Evolutionary conservation across 2,329 filamentous ascomycete species (phyloP), one percentile per base, ranked within the genome.

Genomic region (Neofusicoccum cordaticola): DNA sequence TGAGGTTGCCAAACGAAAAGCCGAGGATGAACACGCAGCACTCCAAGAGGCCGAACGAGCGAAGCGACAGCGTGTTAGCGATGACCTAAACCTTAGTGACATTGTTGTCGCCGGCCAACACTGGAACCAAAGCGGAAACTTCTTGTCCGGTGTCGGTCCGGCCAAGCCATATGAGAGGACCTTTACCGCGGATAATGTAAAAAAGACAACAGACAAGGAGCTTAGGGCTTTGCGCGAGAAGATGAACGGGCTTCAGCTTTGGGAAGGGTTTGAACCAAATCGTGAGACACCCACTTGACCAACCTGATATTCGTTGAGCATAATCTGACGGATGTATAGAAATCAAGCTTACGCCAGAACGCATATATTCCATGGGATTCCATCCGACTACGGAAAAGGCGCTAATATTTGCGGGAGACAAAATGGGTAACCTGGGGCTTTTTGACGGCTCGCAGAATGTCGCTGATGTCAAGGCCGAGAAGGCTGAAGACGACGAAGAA

Each of bases 381-480:
- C 95, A 99, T 71, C 95, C 95, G 0, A 93, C 88, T 0, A 83
- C 88, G 65, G 88, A 93, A 2, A 98, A 98, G 71, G 88, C 93
- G 0, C 82, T 99, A 2, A 85, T 98, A 1, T 96, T 99, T 73
- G 94, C 94, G 0, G 94, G 94, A 11, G 95, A 99, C 72, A 99
- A 99, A 75, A 85, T 96, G 68, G 94, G 95, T 1, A 91, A 92
- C 27, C 83, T 98, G 65, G 95, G 95, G 0, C 86, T 99, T 0
- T 94, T 97, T 63, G 94, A 99, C 73, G 93, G 89, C 1, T 93
- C 91, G 0, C 92, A 96, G 69, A 84, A 85, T 2, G 80, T 81
- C 2, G 72, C 84, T 3, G 79, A 81, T 67, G 77, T 82, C 58
- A 79, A 81, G 37, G 76, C 75, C 15, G 86, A 88, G 64, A 85